Evolutionary conservation across 1,139 yeast species (phyloP), one percentile per base, ranked within the genome.

Genomic region (Geotrichum australiense): DNA sequence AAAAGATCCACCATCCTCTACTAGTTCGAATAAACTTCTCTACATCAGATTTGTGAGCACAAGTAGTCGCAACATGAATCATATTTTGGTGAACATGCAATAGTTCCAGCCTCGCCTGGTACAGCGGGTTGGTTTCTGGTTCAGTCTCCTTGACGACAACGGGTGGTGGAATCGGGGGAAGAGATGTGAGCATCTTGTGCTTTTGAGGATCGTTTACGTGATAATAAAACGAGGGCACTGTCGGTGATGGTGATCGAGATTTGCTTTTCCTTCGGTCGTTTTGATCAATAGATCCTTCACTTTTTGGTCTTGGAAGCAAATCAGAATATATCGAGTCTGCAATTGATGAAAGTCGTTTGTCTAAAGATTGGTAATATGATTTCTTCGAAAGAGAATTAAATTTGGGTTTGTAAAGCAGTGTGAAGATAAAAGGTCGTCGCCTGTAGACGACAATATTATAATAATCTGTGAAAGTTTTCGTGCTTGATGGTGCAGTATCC

Each of bases 1-100:
- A 57, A 31, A 57, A 58, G 2, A 57, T 45, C 61, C 62, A 58
- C 62, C 62, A 58, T 34, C 56, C 54, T 14, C 50, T 46, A 5
- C 50, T 41, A 1, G 62, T 57, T 4, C 61, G 42, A 4, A 57
- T 47, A 37, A 57, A 58, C 36, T 54, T 49, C 37, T 58, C 62
- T 12, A 50, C 37, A 39, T 56, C 61, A 31, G 37, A 29, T 23
- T 42, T 41, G 25, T 45, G 50, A 2, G 49, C 49, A 18, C 43
- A 39, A 2, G 31, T 29, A 8, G 42, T 36, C 4, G 50, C 28
- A 11, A 57, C 44, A 21, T 51, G 52, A 8, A 49, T 45, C 33
- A 57, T 41, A 12, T 47, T 43, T 22, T 51, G 55, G 35, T 58
- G 62, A 1, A 57, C 50, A 36, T 58, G 62, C 6, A 53, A 47